Evolutionary conservation across 148 eudicot genomes (phyloP).

Genomic region (Simmondsia chinensis): DNA sequence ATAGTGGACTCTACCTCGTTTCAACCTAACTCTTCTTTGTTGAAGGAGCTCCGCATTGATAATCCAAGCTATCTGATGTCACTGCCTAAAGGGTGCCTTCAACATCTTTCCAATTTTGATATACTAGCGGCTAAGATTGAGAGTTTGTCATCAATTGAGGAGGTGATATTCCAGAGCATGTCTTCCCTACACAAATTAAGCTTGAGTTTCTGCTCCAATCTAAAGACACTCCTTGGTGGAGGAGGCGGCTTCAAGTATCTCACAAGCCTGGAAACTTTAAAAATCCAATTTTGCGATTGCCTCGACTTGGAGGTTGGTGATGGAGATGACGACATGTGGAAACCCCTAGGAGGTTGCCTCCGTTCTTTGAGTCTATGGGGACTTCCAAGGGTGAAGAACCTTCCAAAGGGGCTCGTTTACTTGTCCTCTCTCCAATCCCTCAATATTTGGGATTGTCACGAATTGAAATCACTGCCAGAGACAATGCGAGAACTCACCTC

Average conservation of each 20-base stretch:
- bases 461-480: slow-evolving; percentile 9
- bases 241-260: not conserved
- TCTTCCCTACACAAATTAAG: not conserved
- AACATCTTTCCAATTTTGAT: too few relatives aligned
- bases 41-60: too few relatives aligned
- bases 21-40: too few relatives aligned
- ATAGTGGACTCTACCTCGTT: too few relatives aligned
- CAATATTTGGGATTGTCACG: not conserved
- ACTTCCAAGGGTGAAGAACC: not conserved
- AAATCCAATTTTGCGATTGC: not conserved
- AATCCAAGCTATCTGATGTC: too few relatives aligned
- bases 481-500: slow-evolving; percentile 1
- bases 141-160: too few relatives aligned
- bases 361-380: not conserved
- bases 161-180: too few relatives aligned
- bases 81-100: too few relatives aligned
- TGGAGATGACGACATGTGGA: not conserved
- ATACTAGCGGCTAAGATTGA: too few relatives aligned
- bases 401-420: slow-evolving; percentile 8
- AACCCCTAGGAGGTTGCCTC: not conserved
- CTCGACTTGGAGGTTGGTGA: not conserved
- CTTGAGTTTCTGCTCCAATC: not conserved
- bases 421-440: slow-evolving; percentile 4
- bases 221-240: slow-evolving; percentile 3
- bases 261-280: slow-evolving; percentile 1